A percentile compares a stretch with the other conserved stretches of the same genome.
Conservation (phyloP, 257 asterid species). For the Nicotiana undulata region DNA sequence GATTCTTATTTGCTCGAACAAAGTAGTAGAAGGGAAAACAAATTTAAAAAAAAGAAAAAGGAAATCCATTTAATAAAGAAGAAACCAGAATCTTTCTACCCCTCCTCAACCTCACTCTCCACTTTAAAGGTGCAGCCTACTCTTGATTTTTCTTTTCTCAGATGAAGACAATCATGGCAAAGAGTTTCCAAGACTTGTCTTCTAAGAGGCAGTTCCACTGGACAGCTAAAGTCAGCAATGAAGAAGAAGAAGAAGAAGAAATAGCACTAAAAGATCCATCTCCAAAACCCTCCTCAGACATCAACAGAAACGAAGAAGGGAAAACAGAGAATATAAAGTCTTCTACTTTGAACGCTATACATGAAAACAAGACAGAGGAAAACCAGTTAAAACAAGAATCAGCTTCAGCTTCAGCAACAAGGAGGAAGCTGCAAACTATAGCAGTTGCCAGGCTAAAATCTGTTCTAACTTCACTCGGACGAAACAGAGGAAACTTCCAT, state of each 20-base stretch:
- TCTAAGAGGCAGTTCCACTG: conserved; percentile 48
- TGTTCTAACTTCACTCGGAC: conserved; percentile 29
- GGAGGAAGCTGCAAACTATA: conserved; percentile 34
- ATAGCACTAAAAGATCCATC: neutral
- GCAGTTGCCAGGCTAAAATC: conserved; percentile 37
- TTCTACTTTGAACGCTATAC: neutral
- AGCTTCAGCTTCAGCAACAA: conserved; percentile 7
- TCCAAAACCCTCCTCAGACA: conserved; percentile 4
- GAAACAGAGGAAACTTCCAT: conserved; percentile 12
- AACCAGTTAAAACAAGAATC: conserved; percentile 12
- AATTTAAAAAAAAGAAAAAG: neutral
- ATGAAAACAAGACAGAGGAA: conserved; percentile 4
- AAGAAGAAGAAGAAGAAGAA: conserved; percentile 14
- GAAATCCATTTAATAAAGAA: conserved; percentile 12
- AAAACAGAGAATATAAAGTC: conserved; percentile 6
- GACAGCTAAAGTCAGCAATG: conserved; percentile 46
- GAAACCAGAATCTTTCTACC: conserved; percentile 15
- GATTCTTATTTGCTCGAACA: conserved; percentile 1
- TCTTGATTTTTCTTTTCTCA: conserved; percentile 21
- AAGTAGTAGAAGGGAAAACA: neutral
- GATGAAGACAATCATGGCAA: conserved; percentile 40
- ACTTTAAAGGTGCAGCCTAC: conserved; percentile 15
- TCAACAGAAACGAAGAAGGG: neutral
- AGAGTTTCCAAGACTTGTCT: conserved; percentile 32
- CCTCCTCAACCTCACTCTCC: conserved; percentile 6